These are phyloP conservation scores for Boletus smithii DNA, from an alignment of 1,284 basidiomycete genomes.

Conservation along the genomic window DNA sequence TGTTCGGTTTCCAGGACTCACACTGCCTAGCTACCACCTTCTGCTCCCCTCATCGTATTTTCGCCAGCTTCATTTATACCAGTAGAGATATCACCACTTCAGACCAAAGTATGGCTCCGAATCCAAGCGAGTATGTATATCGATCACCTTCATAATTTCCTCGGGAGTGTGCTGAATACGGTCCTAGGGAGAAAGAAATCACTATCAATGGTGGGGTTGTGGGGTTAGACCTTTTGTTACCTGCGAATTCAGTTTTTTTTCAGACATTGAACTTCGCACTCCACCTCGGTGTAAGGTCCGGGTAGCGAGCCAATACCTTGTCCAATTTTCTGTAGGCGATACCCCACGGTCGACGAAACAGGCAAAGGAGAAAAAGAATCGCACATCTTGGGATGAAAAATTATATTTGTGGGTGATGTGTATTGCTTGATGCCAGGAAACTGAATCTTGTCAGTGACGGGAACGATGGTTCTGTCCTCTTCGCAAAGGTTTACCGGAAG, in stretches of 20 bases:
- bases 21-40: background rate
- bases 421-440: background rate
- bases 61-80: background rate
- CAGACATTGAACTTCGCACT: conserved; percentile 18
- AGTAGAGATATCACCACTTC: conserved; percentile 1
- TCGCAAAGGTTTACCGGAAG: conserved; percentile 13
- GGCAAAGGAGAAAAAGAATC: conserved; percentile 8
- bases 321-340: conserved; percentile 13
- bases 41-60: background rate
- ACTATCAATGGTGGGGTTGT: conserved; percentile 12
- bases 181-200: conserved; percentile 12
- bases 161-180: conserved; percentile 1
- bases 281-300: conserved; percentile 2
- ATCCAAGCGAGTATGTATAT: conserved; percentile 16
- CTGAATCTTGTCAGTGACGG: conserved; percentile 16
- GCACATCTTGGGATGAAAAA: conserved; percentile 13
- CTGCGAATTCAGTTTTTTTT: background rate
- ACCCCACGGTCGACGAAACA: conserved; percentile 11
- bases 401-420: conserved; percentile 21
- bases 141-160: background rate
- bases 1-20: conserved; percentile 11
- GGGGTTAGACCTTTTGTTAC: background rate
- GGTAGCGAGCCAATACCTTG: conserved; percentile 11
- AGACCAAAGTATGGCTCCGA: background rate
- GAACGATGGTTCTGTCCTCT: conserved; percentile 9